phyloP scores from a whole-genome alignment of 805 yeast genomes.

The Myxozyma udenii region DNA sequence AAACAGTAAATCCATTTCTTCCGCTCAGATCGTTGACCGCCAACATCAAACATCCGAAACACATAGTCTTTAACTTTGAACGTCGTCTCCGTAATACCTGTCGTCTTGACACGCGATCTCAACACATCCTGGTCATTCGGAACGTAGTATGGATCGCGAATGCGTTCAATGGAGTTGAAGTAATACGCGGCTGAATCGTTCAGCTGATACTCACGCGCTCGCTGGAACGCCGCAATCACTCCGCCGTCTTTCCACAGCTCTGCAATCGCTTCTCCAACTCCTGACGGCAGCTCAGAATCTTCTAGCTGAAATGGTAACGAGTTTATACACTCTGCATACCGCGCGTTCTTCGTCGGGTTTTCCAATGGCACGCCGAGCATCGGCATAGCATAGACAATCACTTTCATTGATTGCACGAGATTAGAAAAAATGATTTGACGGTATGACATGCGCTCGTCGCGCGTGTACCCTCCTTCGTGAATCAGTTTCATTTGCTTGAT shows the following conservation, averaged over 20 bases:
- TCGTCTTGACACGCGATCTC: slow-evolving; percentile 88
- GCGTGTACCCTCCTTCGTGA: slow-evolving; percentile 81
- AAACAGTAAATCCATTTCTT: slow-evolving; percentile 94
- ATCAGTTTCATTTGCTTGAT: slow-evolving; percentile 80
- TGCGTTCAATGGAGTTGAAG: slow-evolving; percentile 66
- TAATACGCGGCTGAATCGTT: slow-evolving; percentile 81
- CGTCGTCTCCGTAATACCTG: slow-evolving; percentile 86
- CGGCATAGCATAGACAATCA: slow-evolving; percentile 52
- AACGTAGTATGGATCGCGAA: slow-evolving; percentile 60
- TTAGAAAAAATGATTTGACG: slow-evolving; percentile 91
- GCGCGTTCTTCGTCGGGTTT: slow-evolving; percentile 51
- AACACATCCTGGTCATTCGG: slow-evolving; percentile 82
- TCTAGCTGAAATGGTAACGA: slow-evolving; percentile 20
- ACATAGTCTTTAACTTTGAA: slow-evolving; percentile 65
- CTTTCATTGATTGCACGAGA: slow-evolving; percentile 47
- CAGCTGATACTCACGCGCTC: slow-evolving; percentile 76
- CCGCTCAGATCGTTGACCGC: slow-evolving; percentile 91
- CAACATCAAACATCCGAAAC: slow-evolving; percentile 87
- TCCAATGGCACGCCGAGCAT: slow-evolving; percentile 61
- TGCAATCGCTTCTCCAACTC: slow-evolving; percentile 68
- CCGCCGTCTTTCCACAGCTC: slow-evolving; percentile 63
- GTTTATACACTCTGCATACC: slow-evolving; percentile 4
- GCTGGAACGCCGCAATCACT: slow-evolving; percentile 43
- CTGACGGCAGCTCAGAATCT: slow-evolving; percentile 39
- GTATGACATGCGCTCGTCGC: slow-evolving; percentile 75